Base-by-base conservation (phyloP, 306 rosid species). In the Mimosa pudica region DNA sequence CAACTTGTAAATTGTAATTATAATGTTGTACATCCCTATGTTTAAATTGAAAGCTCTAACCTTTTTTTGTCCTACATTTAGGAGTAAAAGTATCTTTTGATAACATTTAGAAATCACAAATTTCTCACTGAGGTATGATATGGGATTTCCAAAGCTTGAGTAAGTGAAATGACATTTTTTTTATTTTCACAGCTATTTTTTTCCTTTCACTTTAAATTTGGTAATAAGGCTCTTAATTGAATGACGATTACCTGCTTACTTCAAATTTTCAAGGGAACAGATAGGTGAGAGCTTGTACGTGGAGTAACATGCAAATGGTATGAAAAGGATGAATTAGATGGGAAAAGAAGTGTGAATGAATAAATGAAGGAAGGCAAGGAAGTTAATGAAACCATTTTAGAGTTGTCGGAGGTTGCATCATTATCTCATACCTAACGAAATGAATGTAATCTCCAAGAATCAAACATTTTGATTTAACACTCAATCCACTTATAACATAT, bases 401-500 rank as follows among this genome's bases (percentile, higher is more conserved):
- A 32, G 60, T 66, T 76, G 88, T 82, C 83, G 82, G 80, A 77
- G 80, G 85, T 72, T 77, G 58, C 64, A 62, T 82, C 84, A 42
- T 24, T 68, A 76, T 69, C 80, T 79, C 73, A 76, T 64, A 78
- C 86, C 85, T 20, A 83, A 74, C 84, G 32, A 55, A 62, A 32
- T 70, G 70, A 49, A 60, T 61, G 71, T 41, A 47, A 67, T 24
- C 51, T 47, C 13, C 9, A 81, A 83, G 82, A 81, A 77, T 52
- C 48, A 66, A 17, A 58, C 49, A 35, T 24, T 24, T 60, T 83
- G 84, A 81, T 84, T 77, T 81, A 77, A 81, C 85, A 46, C 55
- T 20, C 61, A 70, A 85, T 35, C 69, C 16, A 68, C 62, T 69
- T n/a, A 52, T 65, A 14, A 62, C 77, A 82, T 55, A 78, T 61